phyloP scores from a whole-genome alignment of 352 stramenopile genomes.

The Globisporangium ultimum region DNA sequence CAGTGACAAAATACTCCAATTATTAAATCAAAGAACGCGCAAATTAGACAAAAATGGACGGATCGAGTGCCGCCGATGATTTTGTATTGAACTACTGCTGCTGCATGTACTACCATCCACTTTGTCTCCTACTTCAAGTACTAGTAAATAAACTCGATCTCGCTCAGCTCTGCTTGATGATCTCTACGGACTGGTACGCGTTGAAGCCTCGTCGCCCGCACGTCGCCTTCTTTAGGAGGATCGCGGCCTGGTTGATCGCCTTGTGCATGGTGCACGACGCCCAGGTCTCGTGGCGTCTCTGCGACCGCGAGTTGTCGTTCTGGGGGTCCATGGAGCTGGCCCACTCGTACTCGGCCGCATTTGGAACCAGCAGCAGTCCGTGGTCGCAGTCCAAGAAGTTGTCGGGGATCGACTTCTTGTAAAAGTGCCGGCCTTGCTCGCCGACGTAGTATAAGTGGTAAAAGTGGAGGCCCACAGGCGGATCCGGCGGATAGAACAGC shows the following conservation, averaged over 20 bases:
- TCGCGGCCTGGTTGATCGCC: conserved; percentile 3
- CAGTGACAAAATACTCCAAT: no score
- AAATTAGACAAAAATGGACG: no score
- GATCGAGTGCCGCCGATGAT: no score
- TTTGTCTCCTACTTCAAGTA: no score
- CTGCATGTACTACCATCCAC: no score
- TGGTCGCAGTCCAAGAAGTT: neutral
- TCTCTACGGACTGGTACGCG: conserved; percentile 1
- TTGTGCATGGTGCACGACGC: conserved; percentile 8
- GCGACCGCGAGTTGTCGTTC: conserved; percentile 1
- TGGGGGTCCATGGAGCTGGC: conserved; percentile 1
- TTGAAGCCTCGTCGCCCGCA: neutral
- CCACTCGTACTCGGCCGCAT: conserved; percentile 3
- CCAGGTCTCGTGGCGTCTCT: conserved; percentile 6
- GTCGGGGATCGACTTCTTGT: conserved; percentile 6
- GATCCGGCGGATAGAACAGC: neutral
- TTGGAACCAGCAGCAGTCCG: neutral
- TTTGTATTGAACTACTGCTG: no score
- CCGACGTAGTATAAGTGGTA: conserved; percentile 7
- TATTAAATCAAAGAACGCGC: no score
- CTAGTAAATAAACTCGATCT: no score
- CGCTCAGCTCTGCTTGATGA: neutral
- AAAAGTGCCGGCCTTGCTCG: conserved; percentile 4
- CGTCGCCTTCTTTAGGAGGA: conserved; percentile 6
- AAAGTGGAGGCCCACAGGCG: conserved; percentile 1